A percentile compares a stretch with the other conserved stretches of the same genome.
Evolutionary conservation across 306 rosid species (phyloP).

Genomic region (Quercus suber): DNA sequence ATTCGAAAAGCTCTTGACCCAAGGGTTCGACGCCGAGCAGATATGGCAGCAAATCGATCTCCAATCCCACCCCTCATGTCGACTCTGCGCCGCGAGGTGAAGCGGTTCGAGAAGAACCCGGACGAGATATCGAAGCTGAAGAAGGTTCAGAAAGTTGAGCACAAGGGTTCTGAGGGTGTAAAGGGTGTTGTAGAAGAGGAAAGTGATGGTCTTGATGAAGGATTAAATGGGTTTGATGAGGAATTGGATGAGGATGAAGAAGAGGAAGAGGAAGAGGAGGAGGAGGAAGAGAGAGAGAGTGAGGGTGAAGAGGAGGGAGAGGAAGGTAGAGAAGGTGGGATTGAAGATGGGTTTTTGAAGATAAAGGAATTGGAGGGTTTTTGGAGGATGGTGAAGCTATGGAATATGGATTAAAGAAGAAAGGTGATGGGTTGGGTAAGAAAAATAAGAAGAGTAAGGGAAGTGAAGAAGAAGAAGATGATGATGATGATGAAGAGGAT

Average conservation of each 20-base stretch:
- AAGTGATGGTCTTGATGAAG: slow-evolving; percentile 50
- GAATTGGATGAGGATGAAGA: slow-evolving; percentile 37
- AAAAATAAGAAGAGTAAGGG: background rate
- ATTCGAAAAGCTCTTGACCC: slow-evolving; percentile 63
- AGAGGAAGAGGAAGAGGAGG: background rate
- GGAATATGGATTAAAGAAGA: slow-evolving; percentile 43
- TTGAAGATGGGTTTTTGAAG: slow-evolving; percentile 75
- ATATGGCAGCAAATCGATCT: slow-evolving; percentile 97
- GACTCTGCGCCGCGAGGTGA: slow-evolving; percentile 62
- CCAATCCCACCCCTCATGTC: slow-evolving; percentile 70
- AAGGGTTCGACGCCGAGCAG: slow-evolving; percentile 91
- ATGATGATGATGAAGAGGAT: slow-evolving; percentile 38
- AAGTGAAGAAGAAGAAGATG: slow-evolving; percentile 33
- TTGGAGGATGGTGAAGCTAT: slow-evolving; percentile 60
- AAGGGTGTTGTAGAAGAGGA: slow-evolving; percentile 18
- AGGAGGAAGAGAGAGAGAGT: slow-evolving; percentile 6
- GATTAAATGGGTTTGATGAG: slow-evolving; percentile 40
- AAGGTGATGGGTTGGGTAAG: background rate
- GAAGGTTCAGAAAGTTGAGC: slow-evolving; percentile 22
- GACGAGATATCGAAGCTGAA: slow-evolving; percentile 42
- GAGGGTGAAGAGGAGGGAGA: slow-evolving; percentile 11
- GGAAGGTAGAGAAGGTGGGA: slow-evolving; percentile 35
- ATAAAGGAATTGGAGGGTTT: slow-evolving; percentile 63
- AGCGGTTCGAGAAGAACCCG: slow-evolving; percentile 52
- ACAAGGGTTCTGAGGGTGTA: slow-evolving; percentile 20